phyloP scores from a whole-genome alignment of 108 stramenopile species.

The Mediolabrus comicus region DNA sequence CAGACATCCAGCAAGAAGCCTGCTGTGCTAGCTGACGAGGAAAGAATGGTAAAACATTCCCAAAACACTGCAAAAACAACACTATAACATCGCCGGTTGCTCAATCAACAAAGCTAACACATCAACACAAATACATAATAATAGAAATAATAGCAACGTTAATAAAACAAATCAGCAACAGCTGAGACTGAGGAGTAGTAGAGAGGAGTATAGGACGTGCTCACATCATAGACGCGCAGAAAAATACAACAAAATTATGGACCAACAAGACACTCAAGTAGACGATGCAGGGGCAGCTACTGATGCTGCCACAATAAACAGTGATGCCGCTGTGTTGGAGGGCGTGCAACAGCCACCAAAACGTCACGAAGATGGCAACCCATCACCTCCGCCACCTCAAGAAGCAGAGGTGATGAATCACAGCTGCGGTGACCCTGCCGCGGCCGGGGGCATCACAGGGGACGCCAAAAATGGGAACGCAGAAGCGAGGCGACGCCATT shows the following conservation, averaged over 20 bases:
- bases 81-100: no score
- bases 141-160: not conserved
- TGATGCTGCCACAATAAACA: conserved; percentile 23
- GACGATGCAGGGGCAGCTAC: conserved; percentile 1
- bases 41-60: no score
- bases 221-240: no score
- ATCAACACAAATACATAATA: not conserved
- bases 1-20: no score
- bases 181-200: not conserved
- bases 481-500: conserved; percentile 18
- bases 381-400: conserved; percentile 1
- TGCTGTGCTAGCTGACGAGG: no score
- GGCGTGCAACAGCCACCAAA: conserved; percentile 3
- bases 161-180: not conserved
- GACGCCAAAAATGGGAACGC: not conserved
- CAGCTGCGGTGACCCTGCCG: not conserved
- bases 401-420: not conserved
- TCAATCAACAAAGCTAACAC: no score
- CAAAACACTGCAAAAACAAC: no score
- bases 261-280: not conserved
- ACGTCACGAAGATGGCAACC: not conserved
- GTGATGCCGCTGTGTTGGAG: conserved; percentile 29
- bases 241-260: not conserved
- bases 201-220: not conserved
- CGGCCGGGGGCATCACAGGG: not conserved